Evolutionary conservation across 495 filamentous ascomycete species (phyloP), one percentile per base, ranked within the genome.

Genomic region (Viridothelium virens): DNA sequence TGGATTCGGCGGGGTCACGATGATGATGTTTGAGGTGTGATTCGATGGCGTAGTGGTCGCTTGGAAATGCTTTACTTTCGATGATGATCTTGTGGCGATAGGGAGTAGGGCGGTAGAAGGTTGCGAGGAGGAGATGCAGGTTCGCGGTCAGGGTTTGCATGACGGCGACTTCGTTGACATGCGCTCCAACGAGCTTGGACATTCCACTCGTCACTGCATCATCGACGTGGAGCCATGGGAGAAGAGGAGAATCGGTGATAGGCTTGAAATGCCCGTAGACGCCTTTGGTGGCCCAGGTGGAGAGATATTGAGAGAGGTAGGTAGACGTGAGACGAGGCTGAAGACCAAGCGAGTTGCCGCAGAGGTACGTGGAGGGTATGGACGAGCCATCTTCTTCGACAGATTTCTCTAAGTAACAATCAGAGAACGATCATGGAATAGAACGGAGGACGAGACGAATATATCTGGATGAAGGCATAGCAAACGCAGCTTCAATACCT

Each of bases 101-200:
- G 67, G 83, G 81, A 9, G 82, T 86, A 1, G 94, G 94, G 62
- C 78, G 83, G 76, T 97, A 98, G 80, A 97, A 97, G 68, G 90
- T 89, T 44, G 90, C 86, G 89, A 98, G 89, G 65, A 97, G 78
- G 2, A 96, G 73, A 75, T 98, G 94, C 63, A 98, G 77, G 76
- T 97, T 97, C 53, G 87, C 89, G 37, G 94, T 97, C 71, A 98
- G 76, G 2, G 92, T 95, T 67, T 91, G 87, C 95, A 97, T 97
- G 14, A 96, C 83, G 11, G 91, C 92, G 11, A 97, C 91, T 76
- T 98, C 95, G 62, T 80, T 82, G 46, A 83, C 76, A 34, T 80
- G 76, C 1, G 91, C 93, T n/a, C 94, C 94, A 10, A 97, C 91
- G 66, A 98, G 81, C 33, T 87, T 87, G 6, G 91, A 87, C 79